These are phyloP conservation scores for Didymella glomerata DNA, from an alignment of 2,329 filamentous ascomycete species.

Conservation along the genomic window DNA sequence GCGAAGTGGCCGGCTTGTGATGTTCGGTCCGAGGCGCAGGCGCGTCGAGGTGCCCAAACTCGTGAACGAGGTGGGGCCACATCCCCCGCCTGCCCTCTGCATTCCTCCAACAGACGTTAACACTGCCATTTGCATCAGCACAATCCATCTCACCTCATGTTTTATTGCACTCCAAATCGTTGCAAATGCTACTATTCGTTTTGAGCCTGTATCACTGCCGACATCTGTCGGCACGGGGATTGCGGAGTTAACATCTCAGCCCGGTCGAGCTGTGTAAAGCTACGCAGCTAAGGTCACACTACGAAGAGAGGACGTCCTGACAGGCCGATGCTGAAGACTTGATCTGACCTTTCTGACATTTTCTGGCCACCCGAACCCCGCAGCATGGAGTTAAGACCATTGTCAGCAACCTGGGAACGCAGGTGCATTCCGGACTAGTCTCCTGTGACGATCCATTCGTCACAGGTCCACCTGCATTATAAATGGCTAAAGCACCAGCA, in stretches of 20 bases:
- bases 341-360: background rate
- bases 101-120: background rate
- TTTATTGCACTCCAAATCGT: background rate
- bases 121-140: background rate
- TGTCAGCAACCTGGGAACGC: background rate
- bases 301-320: background rate
- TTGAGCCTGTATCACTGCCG: background rate
- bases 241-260: background rate
- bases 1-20: background rate
- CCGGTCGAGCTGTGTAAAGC: background rate
- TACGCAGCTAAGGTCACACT: background rate
- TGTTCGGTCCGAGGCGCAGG: background rate
- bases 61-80: background rate
- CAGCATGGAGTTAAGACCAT: conserved; percentile 2
- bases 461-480: background rate
- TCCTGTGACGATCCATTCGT: background rate
- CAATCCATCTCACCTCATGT: background rate
- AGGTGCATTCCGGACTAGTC: background rate
- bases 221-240: background rate
- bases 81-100: background rate
- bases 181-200: background rate
- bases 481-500: background rate
- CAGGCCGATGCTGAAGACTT: background rate
- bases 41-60: background rate
- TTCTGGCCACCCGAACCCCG: background rate